A percentile compares a stretch with the other conserved stretches of the same genome.
Evolutionary conservation across 345 rosid genomes (phyloP).

Genomic region (Kernera saxatilis): DNA sequence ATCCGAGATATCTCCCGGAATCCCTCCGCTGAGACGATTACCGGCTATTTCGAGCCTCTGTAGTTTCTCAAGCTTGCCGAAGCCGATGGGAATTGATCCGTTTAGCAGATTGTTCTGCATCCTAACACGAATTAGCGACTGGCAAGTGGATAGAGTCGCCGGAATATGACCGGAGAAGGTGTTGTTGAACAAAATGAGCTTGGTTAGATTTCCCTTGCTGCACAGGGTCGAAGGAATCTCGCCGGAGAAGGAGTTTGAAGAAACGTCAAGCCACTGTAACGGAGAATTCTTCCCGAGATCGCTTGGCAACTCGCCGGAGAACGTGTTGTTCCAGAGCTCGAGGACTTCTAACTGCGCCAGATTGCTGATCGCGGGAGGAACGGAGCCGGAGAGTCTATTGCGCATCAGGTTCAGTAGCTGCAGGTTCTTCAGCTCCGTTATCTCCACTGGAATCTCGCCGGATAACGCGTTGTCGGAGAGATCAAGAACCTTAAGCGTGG

Average conservation of each 20-base stretch:
- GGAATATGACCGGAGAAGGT: conserved; percentile 74
- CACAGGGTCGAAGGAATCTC: conserved; percentile 64
- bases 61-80: conserved; percentile 76
- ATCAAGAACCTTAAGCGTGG: conserved; percentile 64
- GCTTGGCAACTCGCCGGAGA: conserved; percentile 70
- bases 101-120: conserved; percentile 74
- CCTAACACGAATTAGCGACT: conserved; percentile 74
- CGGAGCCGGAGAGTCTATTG: conserved; percentile 63
- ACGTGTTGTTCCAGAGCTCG: conserved; percentile 89
- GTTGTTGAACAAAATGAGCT: conserved; percentile 89
- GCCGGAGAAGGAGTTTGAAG: conserved; percentile 77
- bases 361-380: conserved; percentile 50
- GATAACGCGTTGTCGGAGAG: conserved; percentile 67
- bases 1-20: conserved; percentile 60
- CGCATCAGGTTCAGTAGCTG: conserved; percentile 83
- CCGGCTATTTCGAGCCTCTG: conserved; percentile 76
- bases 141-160: conserved; percentile 47
- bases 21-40: conserved; percentile 66
- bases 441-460: conserved; percentile 55
- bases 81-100: conserved; percentile 71
- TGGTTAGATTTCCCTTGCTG: conserved; percentile 67
- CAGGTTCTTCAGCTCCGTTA: conserved; percentile 56
- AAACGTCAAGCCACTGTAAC: conserved; percentile 76
- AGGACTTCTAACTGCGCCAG: conserved; percentile 53
- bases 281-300: conserved; percentile 74